Evolutionary conservation across 2,329 filamentous ascomycete species (phyloP), one percentile per base, ranked within the genome.

Genomic region (Verticillium longisporum): DNA sequence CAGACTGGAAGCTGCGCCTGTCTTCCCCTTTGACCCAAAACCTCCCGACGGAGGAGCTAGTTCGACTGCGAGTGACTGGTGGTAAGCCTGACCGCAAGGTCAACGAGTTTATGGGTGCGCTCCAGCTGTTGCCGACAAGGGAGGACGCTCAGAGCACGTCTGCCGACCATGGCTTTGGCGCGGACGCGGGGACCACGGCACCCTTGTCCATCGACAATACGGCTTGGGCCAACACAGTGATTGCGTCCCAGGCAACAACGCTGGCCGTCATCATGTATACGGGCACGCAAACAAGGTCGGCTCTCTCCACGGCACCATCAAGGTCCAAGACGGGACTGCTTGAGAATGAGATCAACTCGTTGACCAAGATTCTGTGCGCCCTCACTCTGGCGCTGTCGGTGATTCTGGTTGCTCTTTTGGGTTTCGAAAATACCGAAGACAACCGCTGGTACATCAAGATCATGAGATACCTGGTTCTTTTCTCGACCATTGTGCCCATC

Each of bases 401-500:
- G 64, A 83, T 96, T 53, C 83, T 99, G 9, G 95, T 99, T 5
- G 92, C 91, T 0, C 77, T 98, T 2, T 88, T 97, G 73, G 89
- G 91, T 0, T 95, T 97, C 65, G 81, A 88, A 56, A 84, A 80
- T 66, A 85, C 85, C 1, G 80, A 86, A 60, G 85, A 83, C 21
- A 84, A 85, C 60, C 78, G 84, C 31, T 99, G 95, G 95, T 99
- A 98, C 73, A 87, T 98, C 66, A 94, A 96, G 66, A 96, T 98
- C 69, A 95, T 97, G 87, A 88, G 94, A n/a, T 99, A 98, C 72
- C 78, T 99, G 65, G 96, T 99, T 63, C 81, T 99, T 1, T 99
- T 99, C 79, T 98, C 94, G n/a, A 98, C 94, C 0, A 99, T 99
- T 69, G 96, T 99, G 32, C 95, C 95, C 1, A 97, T 99, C 74